A percentile compares a stretch with the other conserved stretches of the same genome.
These are phyloP conservation scores for Plasmodium coatneyi DNA, from an alignment of 169 alveolate species.

Conservation along the genomic window DNA sequence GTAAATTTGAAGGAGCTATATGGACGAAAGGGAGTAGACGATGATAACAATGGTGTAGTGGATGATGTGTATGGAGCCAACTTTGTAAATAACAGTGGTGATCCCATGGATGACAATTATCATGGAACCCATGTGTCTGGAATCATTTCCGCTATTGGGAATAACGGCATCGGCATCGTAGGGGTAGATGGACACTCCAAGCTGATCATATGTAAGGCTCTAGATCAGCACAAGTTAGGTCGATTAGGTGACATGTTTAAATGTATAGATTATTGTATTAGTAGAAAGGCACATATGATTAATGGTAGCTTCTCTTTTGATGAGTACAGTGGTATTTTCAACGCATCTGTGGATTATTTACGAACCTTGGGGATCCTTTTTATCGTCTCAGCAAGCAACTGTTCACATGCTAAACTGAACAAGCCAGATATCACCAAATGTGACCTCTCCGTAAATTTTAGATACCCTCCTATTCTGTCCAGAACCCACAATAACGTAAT, in stretches of 20 bases:
- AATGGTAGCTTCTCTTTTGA: constrained; percentile 76
- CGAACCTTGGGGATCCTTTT: constrained; percentile 23
- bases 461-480: constrained; percentile 44
- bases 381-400: constrained; percentile 67
- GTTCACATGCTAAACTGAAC: background rate
- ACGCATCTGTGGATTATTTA: constrained; percentile 19
- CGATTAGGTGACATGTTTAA: constrained; percentile 78
- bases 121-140: constrained; percentile 90
- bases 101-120: constrained; percentile 86
- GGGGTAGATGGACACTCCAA: constrained; percentile 73
- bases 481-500: constrained; percentile 12
- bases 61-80: constrained; percentile 88
- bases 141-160: constrained; percentile 69
- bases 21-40: constrained; percentile 83
- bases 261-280: constrained; percentile 79
- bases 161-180: constrained; percentile 25
- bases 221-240: constrained; percentile 79
- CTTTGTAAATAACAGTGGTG: constrained; percentile 79
- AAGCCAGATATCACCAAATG: constrained; percentile 49
- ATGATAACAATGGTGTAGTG: constrained; percentile 83
- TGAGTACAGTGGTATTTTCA: constrained; percentile 55
- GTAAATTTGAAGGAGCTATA: constrained; percentile 82
- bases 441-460: constrained; percentile 31
- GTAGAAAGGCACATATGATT: constrained; percentile 68
- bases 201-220: constrained; percentile 77